Percentiles rank a stretch among this genome's conserved stretches.
Evolutionary conservation across 2,329 filamentous ascomycete genomes (phyloP).

Genomic region (Paecilomyces sp.): DNA sequence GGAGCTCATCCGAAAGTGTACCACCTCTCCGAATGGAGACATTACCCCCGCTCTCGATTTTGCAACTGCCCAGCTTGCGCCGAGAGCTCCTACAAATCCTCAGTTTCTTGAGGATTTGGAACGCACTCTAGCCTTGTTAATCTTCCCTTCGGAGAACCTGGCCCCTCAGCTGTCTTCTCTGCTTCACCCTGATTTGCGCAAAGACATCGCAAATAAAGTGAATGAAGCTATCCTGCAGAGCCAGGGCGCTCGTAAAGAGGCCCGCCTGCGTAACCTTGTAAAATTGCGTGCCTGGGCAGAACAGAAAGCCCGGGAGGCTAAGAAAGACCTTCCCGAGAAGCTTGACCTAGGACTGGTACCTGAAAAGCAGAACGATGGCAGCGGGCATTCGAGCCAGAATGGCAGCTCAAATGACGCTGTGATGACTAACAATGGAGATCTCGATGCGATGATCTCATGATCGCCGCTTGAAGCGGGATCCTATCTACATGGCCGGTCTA

Average conservation of each 20-base stretch:
- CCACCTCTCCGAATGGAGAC: slow-evolving; percentile 58
- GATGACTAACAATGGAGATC: slow-evolving; percentile 35
- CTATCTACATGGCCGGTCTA: not conserved
- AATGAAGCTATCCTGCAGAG: slow-evolving; percentile 79
- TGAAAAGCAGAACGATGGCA: slow-evolving; percentile 19
- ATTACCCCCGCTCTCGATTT: slow-evolving; percentile 78
- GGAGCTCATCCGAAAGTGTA: slow-evolving; percentile 79
- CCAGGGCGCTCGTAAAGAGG: slow-evolving; percentile 67
- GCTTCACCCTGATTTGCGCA: slow-evolving; percentile 70
- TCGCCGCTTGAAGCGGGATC: slow-evolving; percentile 1
- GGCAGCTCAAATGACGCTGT: slow-evolving; percentile 29
- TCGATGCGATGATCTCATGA: slow-evolving; percentile 35
- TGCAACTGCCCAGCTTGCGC: slow-evolving; percentile 78
- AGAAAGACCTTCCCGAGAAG: slow-evolving; percentile 40
- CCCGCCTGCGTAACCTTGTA: slow-evolving; percentile 74
- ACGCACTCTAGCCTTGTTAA: slow-evolving; percentile 82
- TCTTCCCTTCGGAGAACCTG: slow-evolving; percentile 77
- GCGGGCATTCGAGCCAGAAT: slow-evolving; percentile 15
- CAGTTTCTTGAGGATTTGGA: slow-evolving; percentile 83
- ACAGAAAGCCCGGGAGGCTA: slow-evolving; percentile 40
- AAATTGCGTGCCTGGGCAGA: slow-evolving; percentile 83
- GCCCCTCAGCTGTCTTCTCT: slow-evolving; percentile 68
- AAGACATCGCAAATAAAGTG: slow-evolving; percentile 76
- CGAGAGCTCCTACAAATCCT: slow-evolving; percentile 72
- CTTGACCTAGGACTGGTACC: slow-evolving; percentile 38